Evolutionary conservation across 176 grass and related monocot genomes (phyloP), one percentile per base, ranked within the genome.

Genomic region (Zoysia pacifica): DNA sequence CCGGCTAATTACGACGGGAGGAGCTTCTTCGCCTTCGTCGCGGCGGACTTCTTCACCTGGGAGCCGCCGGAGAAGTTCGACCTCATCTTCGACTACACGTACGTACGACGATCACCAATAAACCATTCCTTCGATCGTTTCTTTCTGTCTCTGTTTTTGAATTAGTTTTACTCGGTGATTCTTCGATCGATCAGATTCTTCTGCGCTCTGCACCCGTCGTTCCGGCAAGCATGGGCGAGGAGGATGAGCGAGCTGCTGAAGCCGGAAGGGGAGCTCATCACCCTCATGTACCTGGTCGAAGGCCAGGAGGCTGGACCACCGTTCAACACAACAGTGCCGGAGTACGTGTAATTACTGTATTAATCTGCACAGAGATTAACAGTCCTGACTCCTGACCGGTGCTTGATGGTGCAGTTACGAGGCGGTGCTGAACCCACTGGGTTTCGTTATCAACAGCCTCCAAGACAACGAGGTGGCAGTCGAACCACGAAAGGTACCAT

Each of bases 231-330:
- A 28, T 97, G 94, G 94, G 91, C 91, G 14, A 70, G 14, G 71
- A 91, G 85, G 91, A 78, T 93, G 59, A 66, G 15, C 48, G 41
- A 93, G 7, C 70, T 91, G 75, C 82, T 93, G 51, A 87, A 89
- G 70, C 91, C 75, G 16, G 79, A 91, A 4, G 94, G 94, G 20
- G 91, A 97, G 84, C 88, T 97, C 86, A 83, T 97, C 58, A 91
- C 94, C 19, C 91, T 97, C 72, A 91, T 97, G 83, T 91, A 84
- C 75, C 69, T 93, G 94, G 94, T 15, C 71, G 70, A 68, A 75
- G 88, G 58, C 0, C 88, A 86, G 62, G 66, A 90, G 36, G 5
- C 19, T 7, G 88, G 83, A 3, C 88, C 88, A 15, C 88, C 88
- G n/a, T 90, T 82, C 75, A 86, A 90, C 72, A 65, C 66, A 9